Base-by-base conservation (phyloP, 2,329 filamentous ascomycete species). In the Cercospora sp. region DNA sequence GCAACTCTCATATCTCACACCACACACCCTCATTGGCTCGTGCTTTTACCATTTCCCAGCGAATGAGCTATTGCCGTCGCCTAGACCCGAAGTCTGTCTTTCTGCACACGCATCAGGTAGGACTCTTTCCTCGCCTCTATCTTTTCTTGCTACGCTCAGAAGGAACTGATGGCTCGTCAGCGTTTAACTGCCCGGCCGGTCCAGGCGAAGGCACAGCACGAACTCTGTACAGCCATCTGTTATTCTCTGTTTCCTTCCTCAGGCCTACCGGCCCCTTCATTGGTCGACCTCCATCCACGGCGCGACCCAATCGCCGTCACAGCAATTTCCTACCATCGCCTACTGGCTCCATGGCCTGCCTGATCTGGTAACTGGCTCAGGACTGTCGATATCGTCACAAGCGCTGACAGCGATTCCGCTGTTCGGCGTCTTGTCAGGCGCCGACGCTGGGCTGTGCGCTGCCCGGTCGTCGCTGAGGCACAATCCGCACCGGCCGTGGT, bases 141-240 rank as follows among this genome's bases (percentile, higher is more conserved):
- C 62, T 60, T 33, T 68, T 55, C 67, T 57, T 48, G 20, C 58
- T 57, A 20, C 40, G 42, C 42, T 57, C 60, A 59, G 45, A 58
- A 68, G 36, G 63, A 51, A 68, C 69, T 72, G 67, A 72, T 72
- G 71, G 71, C 66, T 67, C 42, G 67, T 65, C 65, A 57, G 64
- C 65, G 61, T 65, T 58, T 42, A 48, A 33, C 48, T 64, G 63
- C 66, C 68, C 63, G 68, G 64, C 66, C 66, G 66, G 60, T 61
- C 66, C 66, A 65, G 68, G 63, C 64, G 61, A 60, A 63, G 65
- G 61, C 68, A 40, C 45, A n/a, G 53, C 57, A 57, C 65, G 33
- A 33, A 64, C 60, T 63, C 68, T 70, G 66, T 66, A 66, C 65
- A 69, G 63, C 68, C 65, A 65, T 69, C 62, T 63, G 51, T 51